Percentiles rank a stretch among this genome's conserved stretches.
Conservation (phyloP, 495 filamentous ascomycete species). For the Penicillium roqueforti region DNA sequence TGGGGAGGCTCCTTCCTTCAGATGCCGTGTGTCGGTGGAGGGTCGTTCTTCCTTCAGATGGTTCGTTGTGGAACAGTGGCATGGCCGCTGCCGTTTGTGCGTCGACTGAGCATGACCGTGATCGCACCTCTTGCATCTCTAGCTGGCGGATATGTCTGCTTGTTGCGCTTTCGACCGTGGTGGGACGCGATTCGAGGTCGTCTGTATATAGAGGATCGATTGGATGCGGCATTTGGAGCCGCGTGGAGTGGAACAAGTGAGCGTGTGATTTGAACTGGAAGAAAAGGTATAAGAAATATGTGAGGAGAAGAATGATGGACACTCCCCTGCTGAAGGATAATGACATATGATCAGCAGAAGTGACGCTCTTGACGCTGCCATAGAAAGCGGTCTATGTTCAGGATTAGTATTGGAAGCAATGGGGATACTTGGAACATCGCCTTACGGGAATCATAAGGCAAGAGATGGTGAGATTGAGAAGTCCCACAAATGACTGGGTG, state of each 20-base stretch:
- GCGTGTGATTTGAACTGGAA: constrained; percentile 30
- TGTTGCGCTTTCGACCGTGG: not conserved
- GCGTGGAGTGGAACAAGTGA: not conserved
- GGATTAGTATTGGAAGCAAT: not conserved
- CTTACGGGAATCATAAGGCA: constrained; percentile 25
- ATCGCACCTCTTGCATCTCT: constrained; percentile 9
- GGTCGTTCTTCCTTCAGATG: not conserved
- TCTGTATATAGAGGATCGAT: constrained; percentile 7
- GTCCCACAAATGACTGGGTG: constrained; percentile 18
- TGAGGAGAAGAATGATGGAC: constrained; percentile 52
- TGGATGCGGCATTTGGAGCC: not conserved
- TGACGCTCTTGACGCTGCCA: constrained; percentile 12
- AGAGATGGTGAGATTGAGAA: constrained; percentile 24
- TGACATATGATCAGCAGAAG: constrained; percentile 18
- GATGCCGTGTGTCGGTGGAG: not conserved
- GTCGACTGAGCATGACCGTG: not conserved
- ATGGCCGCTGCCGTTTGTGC: constrained; percentile 1
- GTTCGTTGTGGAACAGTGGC: constrained; percentile 1
- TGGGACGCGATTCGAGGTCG: constrained; percentile 4
- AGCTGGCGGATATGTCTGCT: not conserved
- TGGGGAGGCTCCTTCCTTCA: not conserved
- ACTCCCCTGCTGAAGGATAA: constrained; percentile 17
- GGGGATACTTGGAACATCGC: not conserved
- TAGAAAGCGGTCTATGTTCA: constrained; percentile 19
- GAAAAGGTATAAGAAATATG: constrained; percentile 65